Evolutionary conservation across 345 rosid genomes (phyloP).

Genomic region (Hibiscus tridactylites): DNA sequence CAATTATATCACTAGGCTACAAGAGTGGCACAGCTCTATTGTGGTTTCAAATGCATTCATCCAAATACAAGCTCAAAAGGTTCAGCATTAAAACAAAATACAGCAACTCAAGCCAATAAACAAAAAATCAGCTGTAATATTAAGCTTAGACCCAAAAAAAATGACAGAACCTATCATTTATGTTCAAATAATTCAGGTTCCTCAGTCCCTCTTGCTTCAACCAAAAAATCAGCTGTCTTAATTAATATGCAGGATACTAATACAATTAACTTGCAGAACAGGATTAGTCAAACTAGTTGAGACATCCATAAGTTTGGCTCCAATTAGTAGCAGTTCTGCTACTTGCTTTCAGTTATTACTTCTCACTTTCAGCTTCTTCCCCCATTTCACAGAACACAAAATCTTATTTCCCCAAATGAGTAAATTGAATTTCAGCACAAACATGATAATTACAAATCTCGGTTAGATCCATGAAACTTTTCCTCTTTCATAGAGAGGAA

Average conservation of each 20-base stretch:
- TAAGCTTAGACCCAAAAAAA: not conserved
- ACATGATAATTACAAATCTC: slow-evolving; percentile 1
- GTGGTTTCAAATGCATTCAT: not conserved
- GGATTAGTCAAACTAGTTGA: not conserved
- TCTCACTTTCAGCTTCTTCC: not conserved
- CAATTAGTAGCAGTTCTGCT: not conserved
- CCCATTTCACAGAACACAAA: no score
- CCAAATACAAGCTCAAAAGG: not conserved
- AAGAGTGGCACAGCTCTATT: not conserved
- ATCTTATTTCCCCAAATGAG: not conserved
- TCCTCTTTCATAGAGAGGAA: not conserved
- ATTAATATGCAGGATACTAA: not conserved
- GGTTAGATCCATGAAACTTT: not conserved
- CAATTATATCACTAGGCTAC: not conserved
- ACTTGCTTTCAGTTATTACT: not conserved
- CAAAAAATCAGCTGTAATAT: not conserved
- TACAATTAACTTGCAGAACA: not conserved
- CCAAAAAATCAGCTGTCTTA: not conserved
- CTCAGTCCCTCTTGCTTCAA: not conserved
- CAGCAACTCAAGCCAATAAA: not conserved
- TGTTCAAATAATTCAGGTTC: not conserved
- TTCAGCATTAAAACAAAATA: not conserved
- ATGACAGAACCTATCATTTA: not conserved
- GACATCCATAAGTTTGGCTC: not conserved
- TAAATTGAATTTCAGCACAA: not conserved